phyloP scores from a whole-genome alignment of 2,329 filamentous ascomycete species.

The Penicillium glabrum region DNA sequence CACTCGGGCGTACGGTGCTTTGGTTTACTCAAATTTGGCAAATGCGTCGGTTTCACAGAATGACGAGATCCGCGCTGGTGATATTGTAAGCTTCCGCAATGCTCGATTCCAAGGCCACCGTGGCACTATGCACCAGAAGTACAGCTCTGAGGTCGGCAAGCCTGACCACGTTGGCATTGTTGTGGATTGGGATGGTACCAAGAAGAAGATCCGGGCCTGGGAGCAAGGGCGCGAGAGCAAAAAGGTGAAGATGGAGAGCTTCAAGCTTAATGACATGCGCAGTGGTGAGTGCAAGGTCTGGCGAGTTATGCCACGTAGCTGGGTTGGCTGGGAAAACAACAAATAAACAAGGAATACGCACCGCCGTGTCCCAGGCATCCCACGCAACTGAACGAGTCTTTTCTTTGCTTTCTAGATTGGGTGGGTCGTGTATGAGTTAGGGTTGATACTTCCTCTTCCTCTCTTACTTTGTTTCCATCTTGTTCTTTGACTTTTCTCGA shows the following conservation, averaged over 20 bases:
- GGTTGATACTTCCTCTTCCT: slow-evolving; percentile 10
- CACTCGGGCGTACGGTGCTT: slow-evolving; percentile 83
- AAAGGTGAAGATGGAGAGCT: slow-evolving; percentile 92
- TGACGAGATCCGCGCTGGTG: slow-evolving; percentile 90
- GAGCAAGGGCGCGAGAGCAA: slow-evolving; percentile 92
- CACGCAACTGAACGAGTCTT: background rate
- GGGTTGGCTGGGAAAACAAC: slow-evolving; percentile 77
- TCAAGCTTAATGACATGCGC: slow-evolving; percentile 85
- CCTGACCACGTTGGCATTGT: slow-evolving; percentile 87
- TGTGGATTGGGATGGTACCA: slow-evolving; percentile 95
- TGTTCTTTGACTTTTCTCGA: slow-evolving; percentile 7
- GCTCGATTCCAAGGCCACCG: slow-evolving; percentile 94
- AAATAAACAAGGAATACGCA: slow-evolving; percentile 12
- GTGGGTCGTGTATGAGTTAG: slow-evolving; percentile 19
- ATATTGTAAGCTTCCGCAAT: slow-evolving; percentile 90
- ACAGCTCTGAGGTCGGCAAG: slow-evolving; percentile 82
- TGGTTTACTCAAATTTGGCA: slow-evolving; percentile 92
- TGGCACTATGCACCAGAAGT: slow-evolving; percentile 93
- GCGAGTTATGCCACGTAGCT: slow-evolving; percentile 87
- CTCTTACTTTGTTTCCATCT: slow-evolving; percentile 1
- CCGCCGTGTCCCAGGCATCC: background rate
- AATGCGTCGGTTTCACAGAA: slow-evolving; percentile 88
- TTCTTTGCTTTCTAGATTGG: slow-evolving; percentile 13
- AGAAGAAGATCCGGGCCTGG: slow-evolving; percentile 95
- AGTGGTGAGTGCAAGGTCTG: slow-evolving; percentile 97